A percentile compares a stretch with the other conserved stretches of the same genome.
These are phyloP conservation scores for Botrytis hyacinthi DNA, from an alignment of 2,329 filamentous ascomycete species.

Conservation along the genomic window DNA sequence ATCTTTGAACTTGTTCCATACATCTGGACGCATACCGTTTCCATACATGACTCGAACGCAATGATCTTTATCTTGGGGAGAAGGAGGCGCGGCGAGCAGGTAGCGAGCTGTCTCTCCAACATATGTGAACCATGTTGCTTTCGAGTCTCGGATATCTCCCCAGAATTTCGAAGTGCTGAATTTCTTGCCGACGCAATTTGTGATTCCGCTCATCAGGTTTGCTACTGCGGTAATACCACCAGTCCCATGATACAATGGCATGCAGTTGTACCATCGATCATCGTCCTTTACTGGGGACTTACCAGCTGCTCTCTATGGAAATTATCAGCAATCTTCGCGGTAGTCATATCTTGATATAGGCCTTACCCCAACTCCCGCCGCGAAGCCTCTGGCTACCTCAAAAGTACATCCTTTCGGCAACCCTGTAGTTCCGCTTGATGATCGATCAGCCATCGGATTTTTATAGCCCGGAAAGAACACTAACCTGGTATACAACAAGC, in stretches of 20 bases:
- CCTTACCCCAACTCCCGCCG: conserved; percentile 31
- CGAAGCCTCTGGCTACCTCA: conserved; percentile 47
- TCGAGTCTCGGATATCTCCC: conserved; percentile 65
- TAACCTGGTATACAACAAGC: conserved; percentile 67
- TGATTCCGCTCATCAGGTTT: conserved; percentile 43
- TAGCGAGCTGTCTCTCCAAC: conserved; percentile 77
- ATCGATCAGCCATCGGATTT: background rate
- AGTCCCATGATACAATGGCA: conserved; percentile 22
- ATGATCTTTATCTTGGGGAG: conserved; percentile 59
- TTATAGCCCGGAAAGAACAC: conserved; percentile 21
- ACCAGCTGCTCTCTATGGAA: background rate
- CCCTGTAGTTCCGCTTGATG: conserved; percentile 66
- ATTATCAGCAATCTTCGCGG: background rate
- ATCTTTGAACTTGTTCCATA: conserved; percentile 62
- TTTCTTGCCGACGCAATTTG: conserved; percentile 61
- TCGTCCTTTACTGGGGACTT: conserved; percentile 29
- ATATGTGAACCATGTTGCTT: conserved; percentile 71
- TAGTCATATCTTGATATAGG: background rate
- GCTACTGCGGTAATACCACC: conserved; percentile 45
- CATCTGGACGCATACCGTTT: conserved; percentile 66
- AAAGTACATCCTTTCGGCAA: conserved; percentile 69
- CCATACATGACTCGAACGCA: conserved; percentile 59
- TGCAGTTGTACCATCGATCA: conserved; percentile 72
- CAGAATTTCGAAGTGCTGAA: conserved; percentile 72
- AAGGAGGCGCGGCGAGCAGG: conserved; percentile 64